Evolutionary conservation across 768 basidiomycete species (phyloP), one percentile per base, ranked within the genome.

Genomic region (Xanthoconium stramineum): DNA sequence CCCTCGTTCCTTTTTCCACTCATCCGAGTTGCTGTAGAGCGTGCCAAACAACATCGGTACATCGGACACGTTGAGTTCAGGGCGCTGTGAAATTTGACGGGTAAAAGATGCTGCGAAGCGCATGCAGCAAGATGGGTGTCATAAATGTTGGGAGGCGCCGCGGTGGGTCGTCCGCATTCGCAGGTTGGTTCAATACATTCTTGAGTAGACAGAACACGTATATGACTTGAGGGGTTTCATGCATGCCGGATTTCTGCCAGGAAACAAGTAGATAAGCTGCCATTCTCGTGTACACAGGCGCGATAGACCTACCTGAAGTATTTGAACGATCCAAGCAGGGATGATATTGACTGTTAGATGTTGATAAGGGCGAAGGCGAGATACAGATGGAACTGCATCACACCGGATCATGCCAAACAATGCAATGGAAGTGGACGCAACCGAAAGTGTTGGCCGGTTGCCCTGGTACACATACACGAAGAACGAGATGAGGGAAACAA

Each of bases 1-100:
- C 2, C 78, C 79, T n/a, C 92, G 78, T 64, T 96, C 93, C 70
- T 85, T 88, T 73, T 84, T 88, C 88, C 91, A 94, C 14, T 87
- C 86, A 38, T 90, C 87, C 5, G 77, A 74, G 20, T 78, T 80
- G 62, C 89, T 91, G 68, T 93, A 97, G 5, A 98, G 76, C 84
- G 95, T 87, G 12, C 78, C 78, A 65, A 91, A 98, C 6, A 99
- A 73, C 85, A 98, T 85, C 0, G 96, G 96, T 0, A 98, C 91
- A 65, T 98, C 95, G 1, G 74, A 75, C 1, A 75, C 74, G 64
- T 98, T 94, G 8, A 98, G 74, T 52, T 84, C 80, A 1, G 93
- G 87, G 2, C 96, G 84, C 70, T 97, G 94, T 85, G 70, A 93
- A 91, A 49, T 88, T 86, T 2, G 90, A 86, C 0, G 96, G 94